These are phyloP conservation scores for Sarcodon aspratus DNA, from an alignment of 768 basidiomycete species.

Conservation along the genomic window DNA sequence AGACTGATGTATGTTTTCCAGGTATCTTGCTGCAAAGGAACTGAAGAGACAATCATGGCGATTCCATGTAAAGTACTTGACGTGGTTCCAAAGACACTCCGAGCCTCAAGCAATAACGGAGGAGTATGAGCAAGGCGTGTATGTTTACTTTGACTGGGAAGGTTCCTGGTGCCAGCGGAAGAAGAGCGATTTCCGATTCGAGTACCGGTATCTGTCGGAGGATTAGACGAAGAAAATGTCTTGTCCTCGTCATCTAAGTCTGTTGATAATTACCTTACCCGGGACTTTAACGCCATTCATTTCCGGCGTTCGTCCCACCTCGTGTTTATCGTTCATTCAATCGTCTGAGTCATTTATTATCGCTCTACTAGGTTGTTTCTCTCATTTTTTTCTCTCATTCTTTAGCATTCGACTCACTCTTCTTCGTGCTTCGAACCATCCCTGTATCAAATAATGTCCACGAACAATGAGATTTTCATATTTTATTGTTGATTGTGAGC, in stretches of 20 bases:
- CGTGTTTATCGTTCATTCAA: no score
- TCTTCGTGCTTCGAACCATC: neutral
- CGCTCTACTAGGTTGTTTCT: neutral
- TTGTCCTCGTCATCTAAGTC: no score
- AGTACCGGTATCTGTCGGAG: conserved; percentile 91
- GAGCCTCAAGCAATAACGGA: conserved; percentile 98
- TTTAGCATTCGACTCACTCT: neutral
- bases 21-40: conserved; percentile 93
- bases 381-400: neutral
- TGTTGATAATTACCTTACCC: no score
- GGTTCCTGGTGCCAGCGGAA: conserved; percentile 97
- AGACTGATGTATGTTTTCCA: conserved; percentile 17
- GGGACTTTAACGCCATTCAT: no score
- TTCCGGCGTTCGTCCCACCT: no score
- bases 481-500: no score
- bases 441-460: neutral
- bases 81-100: conserved; percentile 98
- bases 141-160: conserved; percentile 99
- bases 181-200: conserved; percentile 96
- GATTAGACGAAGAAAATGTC: conserved; percentile 34
- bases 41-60: conserved; percentile 97
- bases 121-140: conserved; percentile 98
- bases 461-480: conserved; percentile 1
- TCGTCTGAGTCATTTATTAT: no score
- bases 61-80: conserved; percentile 98